Evolutionary conservation across 2,329 filamentous ascomycete species (phyloP).

Genomic region (Colletotrichum phormii): DNA sequence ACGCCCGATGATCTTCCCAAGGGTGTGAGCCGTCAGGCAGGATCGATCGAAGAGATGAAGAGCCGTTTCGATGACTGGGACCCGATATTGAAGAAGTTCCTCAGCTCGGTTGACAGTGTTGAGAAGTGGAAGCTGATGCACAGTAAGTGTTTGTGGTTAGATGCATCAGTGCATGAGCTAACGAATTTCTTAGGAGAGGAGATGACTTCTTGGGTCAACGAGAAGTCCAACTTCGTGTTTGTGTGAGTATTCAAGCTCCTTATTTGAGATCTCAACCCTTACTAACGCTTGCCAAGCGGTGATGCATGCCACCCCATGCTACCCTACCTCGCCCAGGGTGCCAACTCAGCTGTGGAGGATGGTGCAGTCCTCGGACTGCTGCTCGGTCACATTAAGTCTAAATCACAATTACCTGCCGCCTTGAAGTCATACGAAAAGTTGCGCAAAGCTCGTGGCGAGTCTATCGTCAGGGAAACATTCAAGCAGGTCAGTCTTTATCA

Average conservation of each 20-base stretch:
- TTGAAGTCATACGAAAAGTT: slow-evolving; percentile 58
- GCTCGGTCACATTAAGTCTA: slow-evolving; percentile 61
- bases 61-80: slow-evolving; percentile 73
- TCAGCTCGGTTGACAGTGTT: slow-evolving; percentile 65
- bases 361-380: slow-evolving; percentile 73
- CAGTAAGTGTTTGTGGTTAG: slow-evolving; percentile 43
- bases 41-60: slow-evolving; percentile 70
- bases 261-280: not conserved
- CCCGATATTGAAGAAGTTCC: slow-evolving; percentile 60
- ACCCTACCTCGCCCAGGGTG: slow-evolving; percentile 73
- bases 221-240: slow-evolving; percentile 61
- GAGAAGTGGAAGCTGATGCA: slow-evolving; percentile 79
- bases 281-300: slow-evolving; percentile 52
- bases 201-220: slow-evolving; percentile 66
- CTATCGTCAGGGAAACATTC: slow-evolving; percentile 73
- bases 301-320: slow-evolving; percentile 75
- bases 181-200: slow-evolving; percentile 51
- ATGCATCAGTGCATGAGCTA: slow-evolving; percentile 4
- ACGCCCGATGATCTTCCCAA: slow-evolving; percentile 72
- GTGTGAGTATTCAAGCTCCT: slow-evolving; percentile 45
- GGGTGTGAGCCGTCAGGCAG: slow-evolving; percentile 62
- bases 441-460: slow-evolving; percentile 60
- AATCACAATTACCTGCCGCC: slow-evolving; percentile 58
- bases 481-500: slow-evolving; percentile 21
- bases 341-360: slow-evolving; percentile 76